Conservation (phyloP, 208 protist genomes). For the Leishmania braziliensis region DNA sequence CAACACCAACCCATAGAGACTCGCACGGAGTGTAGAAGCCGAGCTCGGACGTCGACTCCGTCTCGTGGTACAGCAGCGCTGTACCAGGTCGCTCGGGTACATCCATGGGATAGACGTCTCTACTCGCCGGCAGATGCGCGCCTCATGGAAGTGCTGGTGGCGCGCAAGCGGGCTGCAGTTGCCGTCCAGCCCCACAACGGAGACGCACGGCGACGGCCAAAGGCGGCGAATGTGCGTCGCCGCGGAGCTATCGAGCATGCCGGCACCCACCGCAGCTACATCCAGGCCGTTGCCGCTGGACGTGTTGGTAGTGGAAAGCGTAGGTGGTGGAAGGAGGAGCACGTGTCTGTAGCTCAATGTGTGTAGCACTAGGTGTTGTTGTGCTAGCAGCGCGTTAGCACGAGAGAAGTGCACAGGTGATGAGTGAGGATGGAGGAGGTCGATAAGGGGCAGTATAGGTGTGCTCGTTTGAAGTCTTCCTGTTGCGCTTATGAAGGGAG, state of each 20-base stretch:
- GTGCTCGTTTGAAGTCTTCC: not conserved
- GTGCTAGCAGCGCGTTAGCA: not conserved
- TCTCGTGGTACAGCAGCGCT: slow-evolving; percentile 13
- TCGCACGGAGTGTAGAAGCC: slow-evolving; percentile 27
- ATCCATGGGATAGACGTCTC: slow-evolving; percentile 20
- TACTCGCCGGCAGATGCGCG: slow-evolving; percentile 30
- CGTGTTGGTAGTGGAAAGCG: not conserved
- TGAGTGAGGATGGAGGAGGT: slow-evolving; percentile 6
- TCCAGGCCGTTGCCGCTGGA: slow-evolving; percentile 15
- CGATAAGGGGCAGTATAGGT: not conserved
- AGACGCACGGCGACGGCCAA: slow-evolving; percentile 15
- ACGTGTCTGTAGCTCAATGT: slow-evolving; percentile 3
- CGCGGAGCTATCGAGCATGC: slow-evolving; percentile 32
- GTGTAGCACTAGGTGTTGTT: not conserved
- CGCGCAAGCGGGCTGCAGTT: slow-evolving; percentile 24
- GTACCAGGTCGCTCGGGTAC: slow-evolving; percentile 19
- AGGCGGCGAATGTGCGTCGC: slow-evolving; percentile 25
- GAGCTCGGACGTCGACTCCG: slow-evolving; percentile 25
- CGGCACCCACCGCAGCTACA: slow-evolving; percentile 14
- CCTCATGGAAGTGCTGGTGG: slow-evolving; percentile 36
- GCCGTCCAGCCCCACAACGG: slow-evolving; percentile 22
- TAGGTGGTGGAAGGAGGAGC: not conserved
- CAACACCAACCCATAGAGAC: slow-evolving; percentile 20
- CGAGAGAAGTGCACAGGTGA: slow-evolving; percentile 1
- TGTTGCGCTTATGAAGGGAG: not conserved